phyloP scores from a whole-genome alignment of 768 basidiomycete genomes.

The Lanmaoa rubissima region DNA sequence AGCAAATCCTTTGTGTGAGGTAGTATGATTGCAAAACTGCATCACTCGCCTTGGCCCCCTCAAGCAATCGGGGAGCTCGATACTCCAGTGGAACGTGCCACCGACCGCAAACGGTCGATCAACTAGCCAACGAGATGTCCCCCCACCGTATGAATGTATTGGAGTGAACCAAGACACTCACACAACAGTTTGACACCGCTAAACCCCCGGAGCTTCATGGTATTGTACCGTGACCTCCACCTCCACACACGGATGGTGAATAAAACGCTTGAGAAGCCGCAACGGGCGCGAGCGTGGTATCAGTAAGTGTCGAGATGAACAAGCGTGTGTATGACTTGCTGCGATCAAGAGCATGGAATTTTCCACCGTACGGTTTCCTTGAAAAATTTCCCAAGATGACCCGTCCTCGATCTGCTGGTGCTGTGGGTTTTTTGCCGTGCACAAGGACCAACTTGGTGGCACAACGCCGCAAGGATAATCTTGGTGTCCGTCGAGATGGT shows the following conservation, averaged over 20 bases:
- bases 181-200: constrained; percentile 18
- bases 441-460: neutral
- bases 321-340: constrained; percentile 21
- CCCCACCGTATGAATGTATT: constrained; percentile 23
- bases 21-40: constrained; percentile 22
- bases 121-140: constrained; percentile 15
- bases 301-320: constrained; percentile 25
- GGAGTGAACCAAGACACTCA: constrained; percentile 35
- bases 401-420: neutral
- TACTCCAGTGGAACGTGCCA: neutral
- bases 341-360: constrained; percentile 22
- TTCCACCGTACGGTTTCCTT: constrained; percentile 25
- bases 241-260: constrained; percentile 7
- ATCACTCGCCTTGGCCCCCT: neutral
- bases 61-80: constrained; percentile 7
- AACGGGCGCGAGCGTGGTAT: constrained; percentile 12
- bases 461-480: neutral
- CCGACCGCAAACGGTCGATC: constrained; percentile 1
- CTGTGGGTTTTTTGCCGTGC: constrained; percentile 2
- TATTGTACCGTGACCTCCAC: constrained; percentile 2
- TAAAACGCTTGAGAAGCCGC: constrained; percentile 15
- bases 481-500: constrained; percentile 12
- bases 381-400: constrained; percentile 12
- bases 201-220: neutral
- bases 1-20: constrained; percentile 30